Base-by-base conservation (phyloP, 805 yeast genomes). In the Cyberlindnera maritima region DNA sequence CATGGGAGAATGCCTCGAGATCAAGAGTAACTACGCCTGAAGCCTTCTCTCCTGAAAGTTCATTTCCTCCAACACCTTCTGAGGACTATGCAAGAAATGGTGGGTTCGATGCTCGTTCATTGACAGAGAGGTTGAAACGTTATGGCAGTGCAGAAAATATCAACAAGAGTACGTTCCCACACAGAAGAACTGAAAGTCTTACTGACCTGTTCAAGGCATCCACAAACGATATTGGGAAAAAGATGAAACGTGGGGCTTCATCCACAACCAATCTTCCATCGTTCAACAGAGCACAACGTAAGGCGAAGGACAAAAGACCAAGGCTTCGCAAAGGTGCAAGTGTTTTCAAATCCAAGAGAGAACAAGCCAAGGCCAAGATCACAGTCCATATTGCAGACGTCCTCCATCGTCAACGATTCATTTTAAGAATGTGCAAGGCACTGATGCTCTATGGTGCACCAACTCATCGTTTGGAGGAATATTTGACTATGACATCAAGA, bases 391-490 rank as follows among this genome's bases (percentile, higher is more conserved):
- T 42, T 47, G 43, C 59, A 44, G 45, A 49, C 49, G 39, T 53
- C 36, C 56, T 48, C 59, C 64, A 48, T 54, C 41, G 60, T 58
- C 23, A 59, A 57, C 71, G 92, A 40, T 92, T 92, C 61, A 84
- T 92, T 47, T 68, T 91, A 56, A 75, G 92, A 28, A 75, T 92
- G 69, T 91, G 97, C 62, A 80, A 88, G 39, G 96, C 96, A 0
- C 72, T 92, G 45, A 91, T 92, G 98, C 68, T 88, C 48, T 92
- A 81, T 58, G 98, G 98, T 25, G 98, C 98, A 0, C 98, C 98
- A 1, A 90, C 96, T 1, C 97, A 92, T 64, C 76, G 98, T 60
- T 67, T 92, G 43, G 98, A 92, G 64, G 98, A 92, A 59, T 91
- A 90, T 64, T 79, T 92, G 85, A 77, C 83, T 21, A 85, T 88